Evolutionary conservation across 1,139 yeast genomes (phyloP).

Genomic region (Suhomyces wounanorum): DNA sequence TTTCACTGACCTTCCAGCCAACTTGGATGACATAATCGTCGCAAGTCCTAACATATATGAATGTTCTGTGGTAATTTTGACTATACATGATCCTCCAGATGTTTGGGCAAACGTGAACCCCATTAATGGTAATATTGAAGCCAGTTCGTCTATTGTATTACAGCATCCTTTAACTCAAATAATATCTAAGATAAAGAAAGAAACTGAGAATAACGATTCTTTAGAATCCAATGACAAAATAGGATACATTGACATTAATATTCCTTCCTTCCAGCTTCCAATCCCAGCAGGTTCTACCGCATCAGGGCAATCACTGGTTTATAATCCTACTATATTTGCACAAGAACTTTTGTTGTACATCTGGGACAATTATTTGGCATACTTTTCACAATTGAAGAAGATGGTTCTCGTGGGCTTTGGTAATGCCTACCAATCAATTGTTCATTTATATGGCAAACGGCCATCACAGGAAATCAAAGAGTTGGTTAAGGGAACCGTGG

Average conservation of each 20-base stretch:
- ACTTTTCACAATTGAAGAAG: conserved; percentile 65
- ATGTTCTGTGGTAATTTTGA: conserved; percentile 61
- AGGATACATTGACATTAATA: conserved; percentile 82
- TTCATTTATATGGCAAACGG: conserved; percentile 85
- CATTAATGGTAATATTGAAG: conserved; percentile 72
- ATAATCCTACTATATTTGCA: conserved; percentile 64
- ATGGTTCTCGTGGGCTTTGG: conserved; percentile 87
- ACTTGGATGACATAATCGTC: conserved; percentile 67
- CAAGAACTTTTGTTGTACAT: conserved; percentile 77
- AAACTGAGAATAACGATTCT: conserved; percentile 44
- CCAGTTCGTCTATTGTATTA: conserved; percentile 66
- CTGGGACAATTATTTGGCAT: conserved; percentile 90
- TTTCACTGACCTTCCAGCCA: conserved; percentile 48
- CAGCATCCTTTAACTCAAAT: conserved; percentile 46
- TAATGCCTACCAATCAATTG: conserved; percentile 83
- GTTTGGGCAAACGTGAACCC: conserved; percentile 90
- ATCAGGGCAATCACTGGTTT: conserved; percentile 29
- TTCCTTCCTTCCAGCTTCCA: conserved; percentile 55
- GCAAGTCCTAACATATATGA: conserved; percentile 75
- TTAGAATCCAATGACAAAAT: conserved; percentile 49
- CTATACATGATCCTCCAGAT: conserved; percentile 91
- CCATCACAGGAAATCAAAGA: conserved; percentile 54
- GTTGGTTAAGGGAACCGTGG: conserved; percentile 71
- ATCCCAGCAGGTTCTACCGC: conserved; percentile 22
- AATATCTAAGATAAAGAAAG: conserved; percentile 35